Evolutionary conservation across 208 protist species (phyloP).

Genomic region (Trypanosomatidae sp.): DNA sequence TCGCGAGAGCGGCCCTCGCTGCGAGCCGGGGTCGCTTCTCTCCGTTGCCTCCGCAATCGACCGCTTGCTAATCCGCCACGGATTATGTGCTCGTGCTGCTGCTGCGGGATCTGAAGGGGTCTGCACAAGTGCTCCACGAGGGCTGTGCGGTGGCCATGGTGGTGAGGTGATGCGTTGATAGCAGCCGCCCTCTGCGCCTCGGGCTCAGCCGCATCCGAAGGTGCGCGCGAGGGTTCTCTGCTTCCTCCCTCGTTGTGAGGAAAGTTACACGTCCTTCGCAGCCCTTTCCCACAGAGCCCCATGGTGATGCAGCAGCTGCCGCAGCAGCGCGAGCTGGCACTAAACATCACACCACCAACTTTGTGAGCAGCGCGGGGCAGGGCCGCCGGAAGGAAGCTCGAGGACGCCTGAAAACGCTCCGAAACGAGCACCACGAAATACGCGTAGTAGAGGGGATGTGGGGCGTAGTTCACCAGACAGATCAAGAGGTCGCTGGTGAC

Average conservation of each 20-base stretch:
- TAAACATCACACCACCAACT: slow-evolving; percentile 28
- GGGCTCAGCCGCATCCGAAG: not conserved
- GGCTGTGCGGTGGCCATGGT: slow-evolving; percentile 6
- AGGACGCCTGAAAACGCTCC: slow-evolving; percentile 10
- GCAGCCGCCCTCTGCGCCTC: not conserved
- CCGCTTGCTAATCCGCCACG: not conserved
- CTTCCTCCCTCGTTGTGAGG: not conserved
- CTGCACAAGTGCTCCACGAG: slow-evolving; percentile 21
- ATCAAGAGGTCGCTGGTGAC: slow-evolving; percentile 1
- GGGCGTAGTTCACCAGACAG: slow-evolving; percentile 8
- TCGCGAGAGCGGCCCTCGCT: not conserved
- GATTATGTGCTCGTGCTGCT: slow-evolving; percentile 1
- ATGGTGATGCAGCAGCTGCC: not conserved
- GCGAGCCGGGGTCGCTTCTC: not conserved
- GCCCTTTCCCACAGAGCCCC: not conserved
- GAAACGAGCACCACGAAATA: slow-evolving; percentile 7
- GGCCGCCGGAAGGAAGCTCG: slow-evolving; percentile 6
- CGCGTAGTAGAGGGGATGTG: not conserved
- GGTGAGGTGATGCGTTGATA: not conserved
- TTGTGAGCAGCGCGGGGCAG: slow-evolving; percentile 12
- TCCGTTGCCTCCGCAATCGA: not conserved
- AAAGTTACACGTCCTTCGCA: not conserved
- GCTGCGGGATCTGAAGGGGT: slow-evolving; percentile 4
- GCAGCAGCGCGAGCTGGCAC: slow-evolving; percentile 11
- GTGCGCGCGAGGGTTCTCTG: not conserved